These are phyloP conservation scores for Endocarpon pusillum DNA, from an alignment of 495 filamentous ascomycete genomes.

Conservation along the genomic window DNA sequence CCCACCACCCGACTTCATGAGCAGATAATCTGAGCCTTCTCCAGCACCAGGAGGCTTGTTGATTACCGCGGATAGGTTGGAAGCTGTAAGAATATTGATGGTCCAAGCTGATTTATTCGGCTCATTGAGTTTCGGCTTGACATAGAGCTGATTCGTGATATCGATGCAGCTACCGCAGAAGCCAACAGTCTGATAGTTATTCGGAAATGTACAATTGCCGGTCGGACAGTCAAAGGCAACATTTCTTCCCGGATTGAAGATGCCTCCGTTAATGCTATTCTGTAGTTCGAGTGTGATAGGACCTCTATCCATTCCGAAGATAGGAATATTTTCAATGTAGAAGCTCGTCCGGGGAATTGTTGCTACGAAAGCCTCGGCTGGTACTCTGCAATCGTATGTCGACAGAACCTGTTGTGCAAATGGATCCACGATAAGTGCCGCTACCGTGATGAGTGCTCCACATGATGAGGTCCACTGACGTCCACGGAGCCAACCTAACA, in stretches of 20 bases:
- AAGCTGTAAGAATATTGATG: not conserved
- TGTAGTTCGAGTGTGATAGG: not conserved
- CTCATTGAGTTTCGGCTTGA: not conserved
- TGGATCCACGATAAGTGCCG: slow-evolving; percentile 23
- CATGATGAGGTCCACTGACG: slow-evolving; percentile 9
- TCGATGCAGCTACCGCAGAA: slow-evolving; percentile 26
- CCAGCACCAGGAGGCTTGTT: not conserved
- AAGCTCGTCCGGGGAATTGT: not conserved
- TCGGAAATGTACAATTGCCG: slow-evolving; percentile 25
- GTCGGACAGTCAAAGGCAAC: slow-evolving; percentile 20
- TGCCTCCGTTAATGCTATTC: not conserved
- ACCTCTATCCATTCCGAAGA: not conserved
- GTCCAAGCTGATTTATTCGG: not conserved
- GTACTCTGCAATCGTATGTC: not conserved
- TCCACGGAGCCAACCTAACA: slow-evolving; percentile 9
- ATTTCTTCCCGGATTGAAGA: not conserved
- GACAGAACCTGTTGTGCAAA: slow-evolving; percentile 24
- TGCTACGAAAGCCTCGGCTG: not conserved
- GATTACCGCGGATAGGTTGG: not conserved
- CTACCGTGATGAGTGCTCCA: slow-evolving; percentile 22
- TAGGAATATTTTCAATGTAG: not conserved
- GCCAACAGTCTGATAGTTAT: slow-evolving; percentile 25
- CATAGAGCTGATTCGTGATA: slow-evolving; percentile 10
- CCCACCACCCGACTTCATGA: not conserved
- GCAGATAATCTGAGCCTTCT: not conserved